phyloP scores from a whole-genome alignment of 1,139 yeast species.

The Pichia sp. region DNA sequence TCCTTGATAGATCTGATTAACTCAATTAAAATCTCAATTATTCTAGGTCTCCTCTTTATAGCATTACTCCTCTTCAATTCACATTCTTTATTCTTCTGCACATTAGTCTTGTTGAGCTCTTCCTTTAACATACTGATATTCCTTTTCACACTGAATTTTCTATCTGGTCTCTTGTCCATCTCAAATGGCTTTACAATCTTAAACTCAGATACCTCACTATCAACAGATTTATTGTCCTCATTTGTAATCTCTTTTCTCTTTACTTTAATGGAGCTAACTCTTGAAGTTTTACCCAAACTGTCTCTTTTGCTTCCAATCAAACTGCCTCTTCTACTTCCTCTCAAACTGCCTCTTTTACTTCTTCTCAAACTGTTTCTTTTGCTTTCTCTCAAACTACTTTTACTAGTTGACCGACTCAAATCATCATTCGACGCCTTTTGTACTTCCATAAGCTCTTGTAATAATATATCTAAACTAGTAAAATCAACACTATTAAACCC shows the following conservation, averaged over 20 bases:
- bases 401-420: not conserved
- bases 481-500: slow-evolving; percentile 11
- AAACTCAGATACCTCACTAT: not conserved
- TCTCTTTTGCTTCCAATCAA: not conserved
- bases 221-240: not conserved
- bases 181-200: slow-evolving; percentile 6
- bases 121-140: not conserved
- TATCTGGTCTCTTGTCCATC: not conserved
- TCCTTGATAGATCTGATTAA: slow-evolving; percentile 14
- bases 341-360: not conserved
- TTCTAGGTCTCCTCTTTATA: slow-evolving; percentile 22
- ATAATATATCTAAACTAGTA: slow-evolving; percentile 7
- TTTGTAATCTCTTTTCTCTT: not conserved
- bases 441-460: slow-evolving; percentile 6
- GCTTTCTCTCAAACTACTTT: not conserved
- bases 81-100: not conserved
- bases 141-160: slow-evolving; percentile 1
- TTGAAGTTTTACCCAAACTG: not conserved
- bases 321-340: not conserved
- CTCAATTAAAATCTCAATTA: slow-evolving; percentile 17
- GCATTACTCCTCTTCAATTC: slow-evolving; percentile 26
- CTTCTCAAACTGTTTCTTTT: not conserved
- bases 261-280: not conserved
- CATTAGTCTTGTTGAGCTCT: not conserved
- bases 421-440: not conserved